phyloP scores from a whole-genome alignment of 345 rosid genomes.

The Citrus cavaleriei region DNA sequence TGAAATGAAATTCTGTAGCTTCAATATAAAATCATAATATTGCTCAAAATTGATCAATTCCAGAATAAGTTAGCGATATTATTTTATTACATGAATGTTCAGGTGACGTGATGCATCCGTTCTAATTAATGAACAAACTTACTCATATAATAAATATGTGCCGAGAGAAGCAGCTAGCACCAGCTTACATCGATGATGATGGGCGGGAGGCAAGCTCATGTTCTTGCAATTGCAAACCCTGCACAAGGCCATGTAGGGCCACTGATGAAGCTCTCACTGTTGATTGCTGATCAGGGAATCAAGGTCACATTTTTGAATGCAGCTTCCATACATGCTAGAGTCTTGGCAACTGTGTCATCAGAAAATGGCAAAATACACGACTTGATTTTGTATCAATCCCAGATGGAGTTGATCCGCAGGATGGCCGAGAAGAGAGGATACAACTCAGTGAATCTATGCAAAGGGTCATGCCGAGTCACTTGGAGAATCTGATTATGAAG shows the following conservation, averaged over 20 bases:
- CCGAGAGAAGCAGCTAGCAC: no score
- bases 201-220: background rate
- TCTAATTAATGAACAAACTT: no score
- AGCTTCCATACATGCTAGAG: background rate
- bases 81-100: no score
- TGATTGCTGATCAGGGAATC: background rate
- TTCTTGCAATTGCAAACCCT: background rate
- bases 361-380: background rate
- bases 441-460: background rate
- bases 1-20: no score
- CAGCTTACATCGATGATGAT: background rate
- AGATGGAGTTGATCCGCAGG: background rate
- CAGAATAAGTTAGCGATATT: no score
- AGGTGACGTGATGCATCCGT: no score
- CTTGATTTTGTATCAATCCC: background rate
- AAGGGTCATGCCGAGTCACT: background rate
- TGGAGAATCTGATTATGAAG: background rate
- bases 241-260: background rate
- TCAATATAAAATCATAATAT: no score
- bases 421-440: background rate
- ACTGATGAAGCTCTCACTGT: background rate
- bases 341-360: background rate
- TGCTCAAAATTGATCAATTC: no score
- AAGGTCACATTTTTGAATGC: background rate
- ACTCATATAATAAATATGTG: no score